phyloP scores from a whole-genome alignment of 139 green algal species.

The Chlamydomonas sp. region DNA sequence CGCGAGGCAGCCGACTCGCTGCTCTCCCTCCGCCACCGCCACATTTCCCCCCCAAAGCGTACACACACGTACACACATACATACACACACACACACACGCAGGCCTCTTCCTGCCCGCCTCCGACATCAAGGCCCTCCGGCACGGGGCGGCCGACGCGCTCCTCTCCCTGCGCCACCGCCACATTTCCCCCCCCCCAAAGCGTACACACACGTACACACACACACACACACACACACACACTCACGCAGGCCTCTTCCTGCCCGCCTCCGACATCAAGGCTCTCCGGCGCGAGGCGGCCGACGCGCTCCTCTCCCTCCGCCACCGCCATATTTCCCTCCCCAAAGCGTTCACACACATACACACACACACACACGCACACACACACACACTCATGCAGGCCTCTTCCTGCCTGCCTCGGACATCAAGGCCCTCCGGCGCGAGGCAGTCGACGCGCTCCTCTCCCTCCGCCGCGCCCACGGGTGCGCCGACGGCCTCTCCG shows the following conservation, averaged over 20 bases:
- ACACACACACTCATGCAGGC: too few species aligned
- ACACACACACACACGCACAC: neutral
- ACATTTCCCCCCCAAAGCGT: slow-evolving; percentile 10
- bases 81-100: too few species aligned
- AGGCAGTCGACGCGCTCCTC: slow-evolving; percentile 49
- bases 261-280: slow-evolving; percentile 52
- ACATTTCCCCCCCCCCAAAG: too few species aligned
- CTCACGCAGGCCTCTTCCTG: slow-evolving; percentile 64
- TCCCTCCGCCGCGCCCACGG: slow-evolving; percentile 4
- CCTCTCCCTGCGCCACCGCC: slow-evolving; percentile 19
- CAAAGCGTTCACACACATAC: too few species aligned
- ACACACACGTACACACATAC: too few species aligned
- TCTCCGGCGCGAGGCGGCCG: slow-evolving; percentile 51
- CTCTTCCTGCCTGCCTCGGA: slow-evolving; percentile 56
- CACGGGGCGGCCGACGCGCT: slow-evolving; percentile 53
- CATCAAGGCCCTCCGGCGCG: slow-evolving; percentile 57
- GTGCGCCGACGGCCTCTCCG: slow-evolving; percentile 22
- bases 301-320: slow-evolving; percentile 35
- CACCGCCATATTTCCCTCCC: too few species aligned
- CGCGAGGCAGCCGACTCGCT: slow-evolving; percentile 52
- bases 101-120: slow-evolving; percentile 57
- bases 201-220: too few species aligned
- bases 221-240: too few species aligned
- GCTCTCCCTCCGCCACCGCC: slow-evolving; percentile 13
- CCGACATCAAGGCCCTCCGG: slow-evolving; percentile 54